Evolutionary conservation across 805 yeast species (phyloP).

Genomic region (Saccharomycopsis sp.): DNA sequence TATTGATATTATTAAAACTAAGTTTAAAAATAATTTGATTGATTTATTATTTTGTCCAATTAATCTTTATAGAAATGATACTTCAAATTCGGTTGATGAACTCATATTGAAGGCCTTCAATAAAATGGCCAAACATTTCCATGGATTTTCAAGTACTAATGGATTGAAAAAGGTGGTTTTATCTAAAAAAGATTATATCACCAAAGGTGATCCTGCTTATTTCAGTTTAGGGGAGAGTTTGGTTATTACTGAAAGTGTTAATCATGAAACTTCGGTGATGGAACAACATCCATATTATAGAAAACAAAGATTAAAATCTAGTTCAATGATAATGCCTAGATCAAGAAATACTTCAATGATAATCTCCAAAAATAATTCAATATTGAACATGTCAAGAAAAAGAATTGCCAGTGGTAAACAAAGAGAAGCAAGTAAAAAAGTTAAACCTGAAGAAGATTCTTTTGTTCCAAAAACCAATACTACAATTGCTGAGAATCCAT

Average conservation of each 20-base stretch:
- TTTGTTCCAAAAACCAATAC: not conserved
- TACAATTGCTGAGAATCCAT: not conserved
- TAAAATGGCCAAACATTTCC: slow-evolving; percentile 12
- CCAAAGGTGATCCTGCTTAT: not conserved
- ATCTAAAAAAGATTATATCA: not conserved
- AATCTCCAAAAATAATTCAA: not conserved
- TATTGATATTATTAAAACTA: slow-evolving; percentile 8
- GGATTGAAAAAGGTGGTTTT: not conserved
- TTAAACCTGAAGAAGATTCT: not conserved
- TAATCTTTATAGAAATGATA: not conserved
- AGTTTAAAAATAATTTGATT: slow-evolving; percentile 3
- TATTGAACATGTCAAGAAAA: too few relatives aligned
- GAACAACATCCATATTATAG: slow-evolving; percentile 16
- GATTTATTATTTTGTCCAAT: slow-evolving; percentile 12
- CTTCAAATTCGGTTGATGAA: not conserved
- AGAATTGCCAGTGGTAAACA: too few relatives aligned
- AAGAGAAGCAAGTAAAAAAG: too few relatives aligned
- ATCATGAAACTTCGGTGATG: slow-evolving; percentile 3
- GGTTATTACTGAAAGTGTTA: too few relatives aligned
- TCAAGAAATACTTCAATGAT: not conserved
- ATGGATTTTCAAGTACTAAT: not conserved
- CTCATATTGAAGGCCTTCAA: slow-evolving; percentile 1
- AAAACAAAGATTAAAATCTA: slow-evolving; percentile 1
- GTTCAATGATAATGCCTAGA: not conserved
- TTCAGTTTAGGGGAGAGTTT: not conserved